Conservation (phyloP, 352 stramenopile species). For the Phytophthora uliginosa region DNA sequence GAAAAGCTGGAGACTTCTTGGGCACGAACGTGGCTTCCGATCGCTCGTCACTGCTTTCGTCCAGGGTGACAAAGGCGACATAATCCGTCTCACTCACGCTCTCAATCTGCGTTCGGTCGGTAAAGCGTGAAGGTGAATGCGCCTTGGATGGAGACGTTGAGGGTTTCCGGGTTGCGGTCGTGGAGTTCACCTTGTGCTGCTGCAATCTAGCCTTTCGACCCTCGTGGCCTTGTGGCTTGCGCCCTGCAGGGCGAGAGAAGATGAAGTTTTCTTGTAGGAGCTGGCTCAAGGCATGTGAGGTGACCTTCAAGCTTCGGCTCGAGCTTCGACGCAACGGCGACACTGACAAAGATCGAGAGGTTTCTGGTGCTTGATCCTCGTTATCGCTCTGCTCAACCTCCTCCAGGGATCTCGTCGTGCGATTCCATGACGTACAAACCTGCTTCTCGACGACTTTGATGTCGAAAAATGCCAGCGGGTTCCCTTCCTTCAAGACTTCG, state of each 20-base stretch:
- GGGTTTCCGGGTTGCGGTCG: constrained; percentile 4
- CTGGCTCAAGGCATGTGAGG: constrained; percentile 51
- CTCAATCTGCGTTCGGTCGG: constrained; percentile 14
- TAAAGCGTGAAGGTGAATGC: constrained; percentile 16
- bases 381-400: constrained; percentile 1
- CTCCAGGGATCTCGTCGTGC: constrained; percentile 6
- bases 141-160: constrained; percentile 4
- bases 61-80: constrained; percentile 40
- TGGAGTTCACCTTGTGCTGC: constrained; percentile 4
- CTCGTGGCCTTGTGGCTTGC: constrained; percentile 11
- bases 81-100: constrained; percentile 39
- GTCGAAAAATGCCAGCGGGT: constrained; percentile 70
- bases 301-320: constrained; percentile 28
- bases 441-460: constrained; percentile 43
- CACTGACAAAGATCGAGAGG: not conserved
- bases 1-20: constrained; percentile 42
- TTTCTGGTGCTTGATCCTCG: not conserved
- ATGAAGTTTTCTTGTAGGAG: constrained; percentile 78
- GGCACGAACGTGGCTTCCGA: not conserved
- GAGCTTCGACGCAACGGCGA: constrained; percentile 16
- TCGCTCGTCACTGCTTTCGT: constrained; percentile 11
- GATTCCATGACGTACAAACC: constrained; percentile 18
- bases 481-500: constrained; percentile 65
- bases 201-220: constrained; percentile 6
- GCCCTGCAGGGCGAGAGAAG: constrained; percentile 55